Evolutionary conservation across 148 eudicot species (phyloP).

Genomic region (Rhododendron griersonianum): DNA sequence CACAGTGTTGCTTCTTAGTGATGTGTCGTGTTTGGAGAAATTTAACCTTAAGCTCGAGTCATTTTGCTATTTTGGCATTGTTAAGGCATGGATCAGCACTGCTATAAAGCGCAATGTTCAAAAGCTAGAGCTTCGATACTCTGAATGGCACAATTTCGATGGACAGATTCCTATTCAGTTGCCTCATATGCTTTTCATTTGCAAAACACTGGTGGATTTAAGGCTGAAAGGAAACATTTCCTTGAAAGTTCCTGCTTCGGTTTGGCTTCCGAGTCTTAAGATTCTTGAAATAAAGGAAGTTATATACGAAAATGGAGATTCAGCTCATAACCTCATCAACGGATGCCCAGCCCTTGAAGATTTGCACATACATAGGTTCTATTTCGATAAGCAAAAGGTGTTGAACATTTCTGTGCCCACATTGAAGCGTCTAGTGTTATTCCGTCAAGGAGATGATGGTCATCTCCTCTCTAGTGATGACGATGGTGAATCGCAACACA

Average conservation of each 20-base stretch:
- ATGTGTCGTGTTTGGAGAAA: not conserved
- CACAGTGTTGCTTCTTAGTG: not conserved
- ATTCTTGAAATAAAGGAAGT: not conserved
- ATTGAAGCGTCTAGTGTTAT: not conserved
- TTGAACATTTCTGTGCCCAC: not conserved
- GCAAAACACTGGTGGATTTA: not conserved
- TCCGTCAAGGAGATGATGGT: not conserved
- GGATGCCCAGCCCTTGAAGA: not conserved
- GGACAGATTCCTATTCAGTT: not conserved
- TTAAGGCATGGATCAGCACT: not conserved
- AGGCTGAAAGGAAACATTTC: not conserved
- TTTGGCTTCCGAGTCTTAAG: not conserved
- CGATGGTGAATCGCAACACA: not conserved
- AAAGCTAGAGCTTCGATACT: not conserved
- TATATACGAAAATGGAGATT: not conserved
- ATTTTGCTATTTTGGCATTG: not conserved
- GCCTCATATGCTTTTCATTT: not conserved
- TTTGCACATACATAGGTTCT: not conserved
- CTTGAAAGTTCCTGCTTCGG: not conserved
- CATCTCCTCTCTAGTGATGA: not conserved
- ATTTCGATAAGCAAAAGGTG: not conserved
- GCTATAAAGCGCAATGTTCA: not conserved
- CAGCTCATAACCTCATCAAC: not conserved
- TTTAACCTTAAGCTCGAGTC: not conserved
- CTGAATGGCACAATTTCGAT: not conserved